Percentiles rank a stretch among this genome's conserved stretches.
Conservation (phyloP, 805 yeast genomes). For the Torulaspora gathmanii region DNA sequence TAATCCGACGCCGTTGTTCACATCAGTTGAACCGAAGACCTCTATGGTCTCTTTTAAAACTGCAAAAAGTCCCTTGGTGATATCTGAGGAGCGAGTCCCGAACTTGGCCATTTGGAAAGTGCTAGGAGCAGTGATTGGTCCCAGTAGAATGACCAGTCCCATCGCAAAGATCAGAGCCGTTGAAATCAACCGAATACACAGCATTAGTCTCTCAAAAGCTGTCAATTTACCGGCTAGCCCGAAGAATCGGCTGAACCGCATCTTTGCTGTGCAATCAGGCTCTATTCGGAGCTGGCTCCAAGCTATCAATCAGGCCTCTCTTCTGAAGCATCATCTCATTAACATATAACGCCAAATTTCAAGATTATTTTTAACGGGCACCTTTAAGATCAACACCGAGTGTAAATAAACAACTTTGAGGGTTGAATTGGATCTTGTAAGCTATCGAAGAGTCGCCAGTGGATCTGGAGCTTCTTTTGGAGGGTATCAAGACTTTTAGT, state of each 20-base stretch:
- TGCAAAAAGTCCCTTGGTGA: conserved; percentile 27
- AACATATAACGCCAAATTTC: neutral
- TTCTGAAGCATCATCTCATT: neutral
- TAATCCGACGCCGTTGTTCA: conserved; percentile 30
- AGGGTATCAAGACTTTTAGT: neutral
- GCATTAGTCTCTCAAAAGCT: conserved; percentile 24
- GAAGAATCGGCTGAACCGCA: conserved; percentile 12
- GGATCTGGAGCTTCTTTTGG: neutral
- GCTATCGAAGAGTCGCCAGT: neutral
- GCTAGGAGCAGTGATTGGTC: conserved; percentile 22
- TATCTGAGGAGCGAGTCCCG: conserved; percentile 24
- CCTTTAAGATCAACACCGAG: neutral
- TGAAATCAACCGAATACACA: conserved; percentile 21
- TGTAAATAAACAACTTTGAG: neutral
- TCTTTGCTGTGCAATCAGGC: neutral
- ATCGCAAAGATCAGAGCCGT: conserved; percentile 21
- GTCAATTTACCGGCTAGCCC: conserved; percentile 19
- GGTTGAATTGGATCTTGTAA: neutral
- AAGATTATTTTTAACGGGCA: conserved; percentile 1
- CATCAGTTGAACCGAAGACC: conserved; percentile 21
- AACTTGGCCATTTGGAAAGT: conserved; percentile 23
- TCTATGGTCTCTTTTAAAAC: conserved; percentile 26
- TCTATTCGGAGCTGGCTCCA: neutral
- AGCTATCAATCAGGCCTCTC: neutral
- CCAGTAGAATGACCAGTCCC: conserved; percentile 20